Evolutionary conservation across 2,329 filamentous ascomycete genomes (phyloP), one percentile per base, ranked within the genome.

Genomic region (Metarhizium brunneum): DNA sequence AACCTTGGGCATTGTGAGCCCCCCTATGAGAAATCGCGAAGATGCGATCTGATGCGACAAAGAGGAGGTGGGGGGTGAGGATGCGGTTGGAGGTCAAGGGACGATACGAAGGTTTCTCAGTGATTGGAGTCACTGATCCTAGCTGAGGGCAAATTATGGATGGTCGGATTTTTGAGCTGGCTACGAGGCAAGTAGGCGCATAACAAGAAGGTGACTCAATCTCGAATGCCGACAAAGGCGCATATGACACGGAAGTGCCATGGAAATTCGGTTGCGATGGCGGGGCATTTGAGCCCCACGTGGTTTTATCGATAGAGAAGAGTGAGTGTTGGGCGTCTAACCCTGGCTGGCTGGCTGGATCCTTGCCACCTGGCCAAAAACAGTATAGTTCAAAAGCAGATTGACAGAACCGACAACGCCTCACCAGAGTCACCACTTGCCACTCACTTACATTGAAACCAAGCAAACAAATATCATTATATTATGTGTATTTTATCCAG

Each of bases 1-100:
- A 60, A 92, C 88, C 51, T 81, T 89, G 60, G 88, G 84, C 87
- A 91, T 91, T 52, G 64, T 79, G 65, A 58, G 62, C 54, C 56
- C 45, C 29, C 36, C 36, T 40, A 5, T 5, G 4, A 11, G 10
- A 11, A 35, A 35, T 8, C 32, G 32, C 7, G 8, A 11, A 40
- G 13, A 40, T 6, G 14, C 38, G 8, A 14, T 16, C 11, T 16
- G 38, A 13, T 13, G 38, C 11, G 38, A 40, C 11, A 16, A 40
- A 4, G 38, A 16, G 10, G 38, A 40, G 38, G 3, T 40, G 8
- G 14, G 11, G 13, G 38, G 14, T 0, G 38, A 13, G 38, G 38
- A 40, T 40, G 38, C 13, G 38, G 13, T 16, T 5, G 13, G 38
- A 11, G 32, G 32, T 2, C 6, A 7, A 11, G 32, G 32, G 32